A percentile compares a stretch with the other conserved stretches of the same genome.
Evolutionary conservation across 768 basidiomycete genomes (phyloP).

Genomic region (Kwoniella shandongensis): DNA sequence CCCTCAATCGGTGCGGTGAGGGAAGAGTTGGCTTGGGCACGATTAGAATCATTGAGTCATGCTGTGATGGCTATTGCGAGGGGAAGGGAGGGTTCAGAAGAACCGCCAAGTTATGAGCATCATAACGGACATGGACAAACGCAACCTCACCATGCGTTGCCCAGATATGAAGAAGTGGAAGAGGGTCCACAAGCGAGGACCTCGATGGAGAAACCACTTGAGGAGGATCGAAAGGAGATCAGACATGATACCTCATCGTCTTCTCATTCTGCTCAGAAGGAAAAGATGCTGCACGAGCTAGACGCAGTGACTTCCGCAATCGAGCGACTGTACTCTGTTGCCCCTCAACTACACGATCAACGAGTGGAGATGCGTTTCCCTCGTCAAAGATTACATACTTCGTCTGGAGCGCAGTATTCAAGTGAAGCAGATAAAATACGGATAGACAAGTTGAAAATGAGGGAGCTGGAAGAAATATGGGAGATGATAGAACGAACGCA

Average conservation of each 20-base stretch:
- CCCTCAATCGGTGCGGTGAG: conserved; percentile 27
- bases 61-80: conserved; percentile 9
- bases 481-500: conserved; percentile 52
- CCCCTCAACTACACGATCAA: conserved; percentile 87
- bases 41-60: conserved; percentile 27
- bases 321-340: conserved; percentile 77
- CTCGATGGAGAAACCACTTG: too few relatives aligned
- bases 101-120: conserved; percentile 4
- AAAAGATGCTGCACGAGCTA: conserved; percentile 80
- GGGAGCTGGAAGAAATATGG: conserved; percentile 51
- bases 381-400: not conserved
- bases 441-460: conserved; percentile 51
- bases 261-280: conserved; percentile 40
- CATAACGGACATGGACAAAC: not conserved
- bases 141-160: too few relatives aligned
- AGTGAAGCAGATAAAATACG: conserved; percentile 57
- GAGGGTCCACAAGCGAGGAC: too few relatives aligned
- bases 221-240: conserved; percentile 5
- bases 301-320: conserved; percentile 84
- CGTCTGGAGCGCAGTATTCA: not conserved
- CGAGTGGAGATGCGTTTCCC: conserved; percentile 90
- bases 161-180: too few relatives aligned
- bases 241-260: not conserved
- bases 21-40: conserved; percentile 29
- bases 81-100: not conserved